phyloP scores from a whole-genome alignment of 345 rosid species.

The Limnanthes douglasii region DNA sequence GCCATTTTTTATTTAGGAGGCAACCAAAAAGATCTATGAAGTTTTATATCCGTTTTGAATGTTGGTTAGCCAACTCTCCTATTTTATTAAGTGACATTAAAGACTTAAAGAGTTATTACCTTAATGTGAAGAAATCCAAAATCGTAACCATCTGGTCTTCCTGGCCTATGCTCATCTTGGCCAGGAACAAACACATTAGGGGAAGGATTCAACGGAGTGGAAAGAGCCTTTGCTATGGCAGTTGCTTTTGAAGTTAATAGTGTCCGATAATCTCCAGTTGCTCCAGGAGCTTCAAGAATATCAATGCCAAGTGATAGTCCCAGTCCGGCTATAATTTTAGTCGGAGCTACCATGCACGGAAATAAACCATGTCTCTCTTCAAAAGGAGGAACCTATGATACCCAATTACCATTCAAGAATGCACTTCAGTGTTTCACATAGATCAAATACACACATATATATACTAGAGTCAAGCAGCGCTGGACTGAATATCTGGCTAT shows the following conservation, averaged over 20 bases:
- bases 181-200: constrained; percentile 81
- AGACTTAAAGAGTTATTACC: constrained; percentile 21
- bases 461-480: too few species aligned
- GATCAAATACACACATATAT: too few species aligned
- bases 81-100: too few species aligned
- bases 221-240: constrained; percentile 71
- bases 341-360: constrained; percentile 99
- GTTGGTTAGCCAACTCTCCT: too few species aligned
- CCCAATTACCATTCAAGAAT: too few species aligned
- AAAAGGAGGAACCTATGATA: constrained; percentile 57
- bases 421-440: too few species aligned
- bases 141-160: constrained; percentile 68
- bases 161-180: constrained; percentile 67
- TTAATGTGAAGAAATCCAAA: constrained; percentile 92
- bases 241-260: constrained; percentile 72
- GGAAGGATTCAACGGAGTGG: constrained; percentile 44
- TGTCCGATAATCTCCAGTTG: constrained; percentile 88
- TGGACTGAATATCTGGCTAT: too few species aligned
- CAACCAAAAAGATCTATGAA: neutral
- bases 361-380: constrained; percentile 60
- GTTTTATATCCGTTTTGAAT: neutral
- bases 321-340: constrained; percentile 90
- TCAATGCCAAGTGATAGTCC: constrained; percentile 88
- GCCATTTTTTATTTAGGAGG: neutral
- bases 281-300: constrained; percentile 88